A percentile compares a stretch with the other conserved stretches of the same genome.
Conservation (phyloP, 2,329 filamentous ascomycete species). For the Macrophomina tecta region DNA sequence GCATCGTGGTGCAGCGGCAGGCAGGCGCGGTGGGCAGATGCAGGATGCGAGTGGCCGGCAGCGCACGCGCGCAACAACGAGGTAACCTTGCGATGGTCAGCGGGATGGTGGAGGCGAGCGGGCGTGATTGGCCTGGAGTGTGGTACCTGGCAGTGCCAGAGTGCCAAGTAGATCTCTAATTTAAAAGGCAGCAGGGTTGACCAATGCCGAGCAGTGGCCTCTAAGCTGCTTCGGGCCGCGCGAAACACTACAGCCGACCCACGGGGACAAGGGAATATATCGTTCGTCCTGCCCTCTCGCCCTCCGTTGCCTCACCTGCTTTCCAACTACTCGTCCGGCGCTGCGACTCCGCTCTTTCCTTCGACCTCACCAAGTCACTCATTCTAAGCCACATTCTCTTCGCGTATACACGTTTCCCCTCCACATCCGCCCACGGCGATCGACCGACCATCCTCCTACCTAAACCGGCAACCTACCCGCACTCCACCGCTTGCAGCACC, state of each 20-base stretch:
- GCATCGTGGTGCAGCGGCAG: slow-evolving; percentile 2
- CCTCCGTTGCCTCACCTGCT: slow-evolving; percentile 12
- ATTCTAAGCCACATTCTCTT: slow-evolving; percentile 10
- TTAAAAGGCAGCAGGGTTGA: slow-evolving; percentile 14
- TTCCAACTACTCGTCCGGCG: slow-evolving; percentile 1
- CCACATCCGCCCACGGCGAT: neutral
- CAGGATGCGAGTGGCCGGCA: slow-evolving; percentile 19
- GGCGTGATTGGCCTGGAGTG: neutral
- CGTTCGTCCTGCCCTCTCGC: neutral
- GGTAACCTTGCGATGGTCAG: slow-evolving; percentile 14
- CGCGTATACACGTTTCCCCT: neutral
- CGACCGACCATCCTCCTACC: slow-evolving; percentile 7
- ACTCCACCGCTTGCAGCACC: slow-evolving; percentile 1
- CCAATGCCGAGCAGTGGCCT: slow-evolving; percentile 12
- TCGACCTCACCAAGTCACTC: slow-evolving; percentile 27
- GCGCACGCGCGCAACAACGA: slow-evolving; percentile 19
- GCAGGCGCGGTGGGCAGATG: neutral
- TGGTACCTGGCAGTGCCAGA: slow-evolving; percentile 9
- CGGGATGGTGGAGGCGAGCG: slow-evolving; percentile 5
- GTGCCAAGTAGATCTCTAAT: slow-evolving; percentile 23
- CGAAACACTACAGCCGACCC: slow-evolving; percentile 19
- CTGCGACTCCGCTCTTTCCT: slow-evolving; percentile 10
- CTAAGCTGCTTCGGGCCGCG: slow-evolving; percentile 13
- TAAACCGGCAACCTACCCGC: neutral
- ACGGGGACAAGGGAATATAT: slow-evolving; percentile 22